Conservation (phyloP, 2,329 filamentous ascomycete species). For the Coniella vitis region DNA sequence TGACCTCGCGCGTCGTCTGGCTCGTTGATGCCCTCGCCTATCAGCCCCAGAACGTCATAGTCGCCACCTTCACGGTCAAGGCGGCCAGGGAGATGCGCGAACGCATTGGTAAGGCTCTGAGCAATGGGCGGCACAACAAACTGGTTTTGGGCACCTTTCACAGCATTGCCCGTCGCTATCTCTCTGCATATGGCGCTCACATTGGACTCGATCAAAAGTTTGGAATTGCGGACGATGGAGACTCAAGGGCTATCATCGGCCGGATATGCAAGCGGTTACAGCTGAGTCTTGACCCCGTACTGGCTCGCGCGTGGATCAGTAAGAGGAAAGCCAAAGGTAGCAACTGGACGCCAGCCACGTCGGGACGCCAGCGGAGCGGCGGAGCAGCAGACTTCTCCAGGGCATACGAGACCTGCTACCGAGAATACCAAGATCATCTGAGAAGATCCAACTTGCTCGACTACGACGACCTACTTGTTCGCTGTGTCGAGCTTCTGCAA, state of each 20-base stretch:
- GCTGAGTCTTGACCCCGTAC: slow-evolving; percentile 60
- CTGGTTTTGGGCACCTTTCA: slow-evolving; percentile 92
- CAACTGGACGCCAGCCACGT: slow-evolving; percentile 23
- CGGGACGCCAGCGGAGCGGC: slow-evolving; percentile 32
- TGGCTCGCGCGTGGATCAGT: slow-evolving; percentile 70
- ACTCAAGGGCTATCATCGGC: slow-evolving; percentile 72
- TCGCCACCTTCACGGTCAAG: slow-evolving; percentile 96
- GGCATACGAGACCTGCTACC: slow-evolving; percentile 62
- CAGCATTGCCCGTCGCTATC: slow-evolving; percentile 79
- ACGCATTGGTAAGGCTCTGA: slow-evolving; percentile 74
- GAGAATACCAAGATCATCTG: slow-evolving; percentile 72
- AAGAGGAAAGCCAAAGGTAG: slow-evolving; percentile 54
- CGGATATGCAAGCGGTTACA: slow-evolving; percentile 73
- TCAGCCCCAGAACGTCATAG: slow-evolving; percentile 80
- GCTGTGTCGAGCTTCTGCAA: slow-evolving; percentile 72
- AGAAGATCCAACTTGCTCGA: slow-evolving; percentile 76
- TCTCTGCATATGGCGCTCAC: slow-evolving; percentile 74
- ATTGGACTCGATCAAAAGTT: slow-evolving; percentile 81
- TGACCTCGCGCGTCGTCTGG: slow-evolving; percentile 88
- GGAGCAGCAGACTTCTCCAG: slow-evolving; percentile 28
- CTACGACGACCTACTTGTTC: slow-evolving; percentile 86
- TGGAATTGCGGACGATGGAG: slow-evolving; percentile 79
- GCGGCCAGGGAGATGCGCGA: slow-evolving; percentile 90
- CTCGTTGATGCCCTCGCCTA: slow-evolving; percentile 66
- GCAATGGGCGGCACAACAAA: slow-evolving; percentile 64